Conservation (phyloP, 306 rosid genomes). For the Carpinus fangiana region DNA sequence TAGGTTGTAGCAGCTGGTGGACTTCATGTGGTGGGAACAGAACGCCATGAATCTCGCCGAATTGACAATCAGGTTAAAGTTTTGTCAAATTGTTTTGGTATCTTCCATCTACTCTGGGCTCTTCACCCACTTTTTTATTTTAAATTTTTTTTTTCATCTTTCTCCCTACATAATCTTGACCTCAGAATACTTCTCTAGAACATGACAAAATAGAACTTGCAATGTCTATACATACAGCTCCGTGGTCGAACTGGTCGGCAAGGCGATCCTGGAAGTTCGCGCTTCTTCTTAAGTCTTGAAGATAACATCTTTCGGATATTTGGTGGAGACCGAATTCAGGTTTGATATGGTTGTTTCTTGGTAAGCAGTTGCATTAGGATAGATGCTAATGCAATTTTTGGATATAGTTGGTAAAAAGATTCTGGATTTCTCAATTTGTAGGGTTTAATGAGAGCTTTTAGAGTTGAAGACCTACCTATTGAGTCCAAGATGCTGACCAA, state of each 20-base stretch:
- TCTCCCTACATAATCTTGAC: slow-evolving; percentile 15
- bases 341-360: slow-evolving; percentile 10
- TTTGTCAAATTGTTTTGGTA: slow-evolving; percentile 17
- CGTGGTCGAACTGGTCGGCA: slow-evolving; percentile 98
- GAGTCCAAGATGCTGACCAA: slow-evolving; percentile 97
- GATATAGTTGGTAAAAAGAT: slow-evolving; percentile 12
- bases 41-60: slow-evolving; percentile 94
- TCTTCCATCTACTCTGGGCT: slow-evolving; percentile 14
- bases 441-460: slow-evolving; percentile 97
- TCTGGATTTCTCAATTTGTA: slow-evolving; percentile 36
- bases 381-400: slow-evolving; percentile 25
- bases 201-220: slow-evolving; percentile 22
- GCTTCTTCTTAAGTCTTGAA: slow-evolving; percentile 96
- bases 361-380: slow-evolving; percentile 27
- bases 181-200: slow-evolving; percentile 15
- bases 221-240: slow-evolving; percentile 49
- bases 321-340: slow-evolving; percentile 98
- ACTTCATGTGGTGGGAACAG: slow-evolving; percentile 91
- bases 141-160: slow-evolving; percentile 10
- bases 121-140: slow-evolving; percentile 3
- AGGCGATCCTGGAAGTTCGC: slow-evolving; percentile 97
- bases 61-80: slow-evolving; percentile 87
- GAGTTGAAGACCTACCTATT: slow-evolving; percentile 97
- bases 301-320: slow-evolving; percentile 93
- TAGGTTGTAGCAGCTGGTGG: slow-evolving; percentile 98